Conservation (phyloP, 2,329 filamentous ascomycete genomes). For the Furcasterigmium sp. region DNA sequence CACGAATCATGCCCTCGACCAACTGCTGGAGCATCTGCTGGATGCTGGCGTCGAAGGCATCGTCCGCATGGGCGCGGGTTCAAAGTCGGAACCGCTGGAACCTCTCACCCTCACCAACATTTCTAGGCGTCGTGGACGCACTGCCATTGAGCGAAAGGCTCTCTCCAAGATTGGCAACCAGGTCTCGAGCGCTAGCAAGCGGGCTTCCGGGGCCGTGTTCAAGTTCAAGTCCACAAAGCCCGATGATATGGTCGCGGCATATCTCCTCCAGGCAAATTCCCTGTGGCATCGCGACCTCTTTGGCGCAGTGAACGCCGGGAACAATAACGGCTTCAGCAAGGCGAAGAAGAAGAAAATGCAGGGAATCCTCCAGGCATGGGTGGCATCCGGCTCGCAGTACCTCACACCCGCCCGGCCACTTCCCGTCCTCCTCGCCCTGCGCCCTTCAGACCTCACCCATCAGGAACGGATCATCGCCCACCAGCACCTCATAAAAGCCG, state of each 20-base stretch:
- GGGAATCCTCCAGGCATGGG: too few species aligned
- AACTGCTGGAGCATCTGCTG: slow-evolving; percentile 55
- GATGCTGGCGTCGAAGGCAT: slow-evolving; percentile 41
- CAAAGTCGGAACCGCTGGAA: slow-evolving; percentile 46
- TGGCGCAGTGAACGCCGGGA: slow-evolving; percentile 7
- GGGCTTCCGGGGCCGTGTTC: neutral
- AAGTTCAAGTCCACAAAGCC: neutral
- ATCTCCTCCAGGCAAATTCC: slow-evolving; percentile 6
- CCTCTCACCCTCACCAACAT: slow-evolving; percentile 43
- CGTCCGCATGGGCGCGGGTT: slow-evolving; percentile 58
- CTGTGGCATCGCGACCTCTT: slow-evolving; percentile 18
- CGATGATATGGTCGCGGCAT: neutral
- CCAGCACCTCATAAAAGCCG: too few species aligned
- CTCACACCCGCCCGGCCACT: too few species aligned
- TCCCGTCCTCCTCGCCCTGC: too few species aligned
- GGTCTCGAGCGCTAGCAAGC: slow-evolving; percentile 7
- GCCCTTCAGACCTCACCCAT: too few species aligned
- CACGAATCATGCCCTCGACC: slow-evolving; percentile 45
- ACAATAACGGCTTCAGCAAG: slow-evolving; percentile 18
- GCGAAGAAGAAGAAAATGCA: slow-evolving; percentile 12
- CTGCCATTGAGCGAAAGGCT: slow-evolving; percentile 29
- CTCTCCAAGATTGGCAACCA: slow-evolving; percentile 20
- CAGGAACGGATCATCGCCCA: too few species aligned
- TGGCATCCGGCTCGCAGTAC: too few species aligned
- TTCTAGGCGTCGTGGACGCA: slow-evolving; percentile 21